These are phyloP conservation scores for Baorangia bicolor DNA, from an alignment of 768 basidiomycete genomes.

Conservation along the genomic window DNA sequence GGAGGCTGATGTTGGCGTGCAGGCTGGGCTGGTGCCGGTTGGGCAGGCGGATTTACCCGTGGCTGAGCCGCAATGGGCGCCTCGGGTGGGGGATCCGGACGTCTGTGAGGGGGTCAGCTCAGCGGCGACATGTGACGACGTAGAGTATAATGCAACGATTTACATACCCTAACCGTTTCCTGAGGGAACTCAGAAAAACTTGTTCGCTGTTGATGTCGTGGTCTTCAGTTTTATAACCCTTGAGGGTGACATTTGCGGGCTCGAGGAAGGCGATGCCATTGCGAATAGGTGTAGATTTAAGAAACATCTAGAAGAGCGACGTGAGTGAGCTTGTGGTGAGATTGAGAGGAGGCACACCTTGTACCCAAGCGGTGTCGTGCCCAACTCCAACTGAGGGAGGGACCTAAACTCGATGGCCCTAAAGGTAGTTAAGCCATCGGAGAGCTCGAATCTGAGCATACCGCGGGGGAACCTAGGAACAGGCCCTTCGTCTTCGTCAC, in stretches of 20 bases:
- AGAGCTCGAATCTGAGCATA: conserved; percentile 74
- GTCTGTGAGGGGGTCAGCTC: conserved; percentile 11
- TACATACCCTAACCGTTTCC: conserved; percentile 65
- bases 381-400: conserved; percentile 65
- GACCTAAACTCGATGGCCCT: conserved; percentile 77
- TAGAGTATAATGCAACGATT: neutral
- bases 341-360: conserved; percentile 52
- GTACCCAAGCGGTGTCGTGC: conserved; percentile 75
- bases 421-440: conserved; percentile 70
- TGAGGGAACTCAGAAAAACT: conserved; percentile 62
- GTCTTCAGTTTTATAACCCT: conserved; percentile 64
- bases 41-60: conserved; percentile 6
- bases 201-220: conserved; percentile 55
- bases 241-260: conserved; percentile 58
- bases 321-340: neutral
- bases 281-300: conserved; percentile 67
- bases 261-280: conserved; percentile 77
- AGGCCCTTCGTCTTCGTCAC: conserved; percentile 63
- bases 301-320: conserved; percentile 49
- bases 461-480: conserved; percentile 80
- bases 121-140: neutral
- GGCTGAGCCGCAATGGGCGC: conserved; percentile 9
- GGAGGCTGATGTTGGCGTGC: conserved; percentile 12
- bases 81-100: conserved; percentile 26
- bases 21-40: conserved; percentile 19